A percentile compares a stretch with the other conserved stretches of the same genome.
Evolutionary conservation across 129 eudicot species (phyloP).

Genomic region (Helianthus annuus): HanXRQr2.0-SUNRISE NC_035441.2:139956971-139957470

Average conservation of each 20-base stretch:
- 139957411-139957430: not conserved
- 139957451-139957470: conserved; percentile 68
- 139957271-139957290: conserved; percentile 88
- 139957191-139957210: conserved; percentile 89
- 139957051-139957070: conserved; percentile 60
- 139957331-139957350: conserved; percentile 77
- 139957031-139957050: conserved; percentile 55
- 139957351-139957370: conserved; percentile 84
- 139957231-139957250: conserved; percentile 76
- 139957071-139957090: conserved; percentile 21
- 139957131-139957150: not conserved
- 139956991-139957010: conserved; percentile 50
- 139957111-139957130: not conserved
- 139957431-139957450: conserved; percentile 78
- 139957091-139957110: not conserved
- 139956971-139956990: conserved; percentile 11
- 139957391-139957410: not conserved
- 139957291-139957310: conserved; percentile 90
- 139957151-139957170: conserved; percentile 69
- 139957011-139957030: conserved; percentile 84
- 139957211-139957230: conserved; percentile 80
- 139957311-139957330: conserved; percentile 87
- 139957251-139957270: conserved; percentile 88
- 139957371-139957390: not conserved
- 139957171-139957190: conserved; percentile 91